Evolutionary conservation across 495 filamentous ascomycete species (phyloP), one percentile per base, ranked within the genome.

Genomic region (Hypoxylon perforatum): DNA sequence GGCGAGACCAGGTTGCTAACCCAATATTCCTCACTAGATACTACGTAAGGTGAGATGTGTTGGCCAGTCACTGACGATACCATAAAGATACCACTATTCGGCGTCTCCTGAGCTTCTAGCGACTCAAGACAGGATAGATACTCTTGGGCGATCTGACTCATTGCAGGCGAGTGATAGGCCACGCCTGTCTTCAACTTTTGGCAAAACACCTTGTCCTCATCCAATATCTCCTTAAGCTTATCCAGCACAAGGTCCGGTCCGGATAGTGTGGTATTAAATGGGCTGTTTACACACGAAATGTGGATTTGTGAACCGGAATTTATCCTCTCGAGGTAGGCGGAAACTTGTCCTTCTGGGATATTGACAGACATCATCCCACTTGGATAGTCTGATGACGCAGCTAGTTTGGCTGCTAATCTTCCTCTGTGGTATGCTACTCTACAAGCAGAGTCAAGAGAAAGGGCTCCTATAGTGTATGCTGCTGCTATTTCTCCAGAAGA

Each of bases 401-500:
- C 25, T 28, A 7, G 25, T 28, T 28, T 28, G 25, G 25, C 25
- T 28, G 7, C 25, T 3, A 3, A 28, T 28, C 3, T 3, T 3
- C 25, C 25, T 28, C 25, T 28, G 25, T 3, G 7, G 25, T 28
- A 28, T 3, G 25, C 25, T 28, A 28, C 3, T 3, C 7, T 28
- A 3, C 25, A 28, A 3, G 25, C 25, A 3, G 25, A 28, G 25
- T 28, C 25, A 28, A 3, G 25, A 7, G 25, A 28, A 28, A 3
- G 25, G 25, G 78, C 38, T 0, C 82, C 81, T 3, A 73, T 70
- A 2, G 79, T 73, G 56, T 80, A 84, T 0, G 82, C 82, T 2
- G 83, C 84, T 23, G 75, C 81, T 56, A 89, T 89, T 62, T 90
- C 87, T 3, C 87, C 87, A 63, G 81, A 85, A 0, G 87, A 89